Conservation (phyloP, 78 protist species). For the Chrysochromulina parva region DNA sequence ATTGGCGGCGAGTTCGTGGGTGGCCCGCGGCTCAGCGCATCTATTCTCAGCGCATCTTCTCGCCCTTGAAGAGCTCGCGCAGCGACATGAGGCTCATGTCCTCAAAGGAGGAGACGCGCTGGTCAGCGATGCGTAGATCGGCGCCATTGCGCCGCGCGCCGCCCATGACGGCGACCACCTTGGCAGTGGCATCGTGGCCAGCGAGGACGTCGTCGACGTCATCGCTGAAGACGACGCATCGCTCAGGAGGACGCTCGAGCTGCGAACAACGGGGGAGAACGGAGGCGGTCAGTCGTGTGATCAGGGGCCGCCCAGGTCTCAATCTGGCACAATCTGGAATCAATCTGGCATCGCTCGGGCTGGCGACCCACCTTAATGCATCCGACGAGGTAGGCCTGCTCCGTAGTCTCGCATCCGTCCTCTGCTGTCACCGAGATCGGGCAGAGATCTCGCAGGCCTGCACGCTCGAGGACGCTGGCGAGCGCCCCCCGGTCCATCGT, state of each 20-base stretch:
- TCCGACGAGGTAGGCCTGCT: background rate
- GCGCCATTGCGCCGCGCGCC: background rate
- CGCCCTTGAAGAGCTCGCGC: background rate
- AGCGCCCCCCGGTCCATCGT: background rate
- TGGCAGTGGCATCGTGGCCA: background rate
- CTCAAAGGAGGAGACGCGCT: background rate
- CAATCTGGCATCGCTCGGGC: background rate
- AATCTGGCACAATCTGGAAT: too few species aligned
- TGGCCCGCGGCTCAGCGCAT: too few species aligned
- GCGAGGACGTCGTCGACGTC: background rate
- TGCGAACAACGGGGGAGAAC: too few species aligned
- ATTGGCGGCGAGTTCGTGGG: too few species aligned
- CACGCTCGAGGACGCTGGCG: background rate
- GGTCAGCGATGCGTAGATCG: background rate
- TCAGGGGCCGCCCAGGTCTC: too few species aligned
- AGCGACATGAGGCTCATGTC: background rate
- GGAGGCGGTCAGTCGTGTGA: too few species aligned
- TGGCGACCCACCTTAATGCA: background rate
- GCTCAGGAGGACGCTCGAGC: background rate
- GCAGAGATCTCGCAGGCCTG: background rate
- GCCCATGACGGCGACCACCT: background rate
- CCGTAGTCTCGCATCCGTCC: background rate
- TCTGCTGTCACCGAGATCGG: background rate
- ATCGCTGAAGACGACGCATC: slow-evolving; percentile 1
- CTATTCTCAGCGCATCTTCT: background rate